phyloP scores from a whole-genome alignment of 345 rosid species.

The Salix purpurea region DNA sequence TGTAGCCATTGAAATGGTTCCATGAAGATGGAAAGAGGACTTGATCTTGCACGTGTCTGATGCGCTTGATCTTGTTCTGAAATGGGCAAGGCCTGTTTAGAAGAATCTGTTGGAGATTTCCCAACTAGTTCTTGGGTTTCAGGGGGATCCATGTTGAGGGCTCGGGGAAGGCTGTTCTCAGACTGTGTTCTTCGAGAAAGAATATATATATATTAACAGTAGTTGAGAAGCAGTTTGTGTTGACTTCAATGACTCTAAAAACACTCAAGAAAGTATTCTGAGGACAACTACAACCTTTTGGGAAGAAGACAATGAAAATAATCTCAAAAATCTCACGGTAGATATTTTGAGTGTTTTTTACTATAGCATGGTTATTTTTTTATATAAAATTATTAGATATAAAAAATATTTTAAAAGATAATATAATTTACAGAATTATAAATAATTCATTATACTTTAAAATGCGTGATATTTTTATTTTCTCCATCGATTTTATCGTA shows the following conservation, averaged over 20 bases:
- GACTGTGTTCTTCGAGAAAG: not conserved
- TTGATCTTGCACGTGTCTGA: conserved; percentile 7
- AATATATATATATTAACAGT: not conserved
- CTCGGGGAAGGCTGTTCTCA: not conserved
- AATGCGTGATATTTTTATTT: too few species aligned
- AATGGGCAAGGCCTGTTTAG: not conserved
- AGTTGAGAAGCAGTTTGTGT: not conserved
- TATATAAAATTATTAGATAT: too few species aligned
- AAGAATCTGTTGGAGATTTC: not conserved
- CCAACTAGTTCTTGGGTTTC: conserved; percentile 25
- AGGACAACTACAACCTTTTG: too few species aligned
- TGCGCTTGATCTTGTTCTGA: not conserved
- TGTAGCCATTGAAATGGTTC: conserved; percentile 69
- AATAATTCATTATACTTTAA: too few species aligned
- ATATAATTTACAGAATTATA: too few species aligned
- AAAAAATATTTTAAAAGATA: too few species aligned
- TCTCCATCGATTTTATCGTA: too few species aligned
- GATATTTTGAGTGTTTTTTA: too few species aligned
- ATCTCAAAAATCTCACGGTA: too few species aligned
- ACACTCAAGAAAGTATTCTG: too few species aligned
- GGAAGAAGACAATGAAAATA: too few species aligned
- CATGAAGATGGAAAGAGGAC: conserved; percentile 31
- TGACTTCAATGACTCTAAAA: not conserved
- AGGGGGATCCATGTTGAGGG: conserved; percentile 21
- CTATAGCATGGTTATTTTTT: too few species aligned